These are phyloP conservation scores for Cenococcum geophilum DNA, from an alignment of 495 filamentous ascomycete genomes.

Conservation along the genomic window DNA sequence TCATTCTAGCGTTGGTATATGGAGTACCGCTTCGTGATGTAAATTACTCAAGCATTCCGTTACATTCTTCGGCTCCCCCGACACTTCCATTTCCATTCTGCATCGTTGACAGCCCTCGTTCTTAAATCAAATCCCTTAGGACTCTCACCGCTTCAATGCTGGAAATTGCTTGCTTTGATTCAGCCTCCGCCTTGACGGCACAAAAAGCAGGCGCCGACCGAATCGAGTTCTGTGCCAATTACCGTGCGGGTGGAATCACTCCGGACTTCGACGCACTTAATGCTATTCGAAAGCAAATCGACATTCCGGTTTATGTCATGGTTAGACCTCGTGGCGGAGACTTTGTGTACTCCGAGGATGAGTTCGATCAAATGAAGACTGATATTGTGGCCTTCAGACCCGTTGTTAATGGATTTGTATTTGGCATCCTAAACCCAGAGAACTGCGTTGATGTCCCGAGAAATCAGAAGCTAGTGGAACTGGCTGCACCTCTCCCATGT, in stretches of 20 bases:
- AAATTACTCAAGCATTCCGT: too few relatives aligned
- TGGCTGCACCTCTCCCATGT: conserved; percentile 43
- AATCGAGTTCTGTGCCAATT: conserved; percentile 44
- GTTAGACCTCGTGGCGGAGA: conserved; percentile 42
- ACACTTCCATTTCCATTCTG: too few relatives aligned
- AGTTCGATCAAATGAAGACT: conserved; percentile 42
- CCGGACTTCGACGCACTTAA: conserved; percentile 23
- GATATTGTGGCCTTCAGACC: conserved; percentile 35
- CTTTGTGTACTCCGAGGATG: conserved; percentile 41
- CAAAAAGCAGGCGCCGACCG: conserved; percentile 42
- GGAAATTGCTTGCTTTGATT: conserved; percentile 50
- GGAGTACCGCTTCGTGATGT: too few relatives aligned
- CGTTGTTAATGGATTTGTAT: conserved; percentile 46
- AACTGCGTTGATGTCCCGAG: conserved; percentile 36
- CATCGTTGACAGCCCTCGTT: too few relatives aligned
- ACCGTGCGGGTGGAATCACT: conserved; percentile 32
- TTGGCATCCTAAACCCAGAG: conserved; percentile 40
- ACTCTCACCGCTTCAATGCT: conserved; percentile 12
- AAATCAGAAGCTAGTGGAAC: conserved; percentile 40
- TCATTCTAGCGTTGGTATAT: too few relatives aligned
- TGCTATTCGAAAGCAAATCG: conserved; percentile 20
- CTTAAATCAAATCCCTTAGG: too few relatives aligned
- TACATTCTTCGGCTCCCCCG: too few relatives aligned
- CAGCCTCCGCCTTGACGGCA: conserved; percentile 42
- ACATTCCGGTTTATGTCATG: conserved; percentile 48